Evolutionary conservation across 192 early-diverging fungal genomes (phyloP).

Genomic region (Coemansia sp.): DNA sequence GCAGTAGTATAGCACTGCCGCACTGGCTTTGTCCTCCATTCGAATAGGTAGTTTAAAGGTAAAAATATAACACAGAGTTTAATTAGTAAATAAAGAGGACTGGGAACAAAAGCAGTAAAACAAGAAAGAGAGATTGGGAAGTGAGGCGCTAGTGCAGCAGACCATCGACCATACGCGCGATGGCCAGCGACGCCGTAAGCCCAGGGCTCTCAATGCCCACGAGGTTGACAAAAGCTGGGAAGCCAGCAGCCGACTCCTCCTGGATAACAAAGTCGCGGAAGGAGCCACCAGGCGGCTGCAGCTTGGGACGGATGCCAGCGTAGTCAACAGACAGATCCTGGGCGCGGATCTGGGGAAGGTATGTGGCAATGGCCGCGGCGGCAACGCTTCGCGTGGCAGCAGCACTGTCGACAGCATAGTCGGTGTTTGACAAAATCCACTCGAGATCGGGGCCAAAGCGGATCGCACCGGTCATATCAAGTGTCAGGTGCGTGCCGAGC

Average conservation of each 20-base stretch:
- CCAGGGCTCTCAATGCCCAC: constrained; percentile 87
- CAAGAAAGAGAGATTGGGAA: not conserved
- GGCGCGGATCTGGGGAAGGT: constrained; percentile 60
- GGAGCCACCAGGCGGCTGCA: constrained; percentile 65
- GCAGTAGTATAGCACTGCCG: constrained; percentile 41
- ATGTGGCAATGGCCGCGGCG: constrained; percentile 57
- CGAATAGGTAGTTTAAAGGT: not conserved
- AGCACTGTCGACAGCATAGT: constrained; percentile 59
- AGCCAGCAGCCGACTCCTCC: constrained; percentile 52
- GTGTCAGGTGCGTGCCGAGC: constrained; percentile 75
- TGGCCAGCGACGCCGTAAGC: constrained; percentile 76
- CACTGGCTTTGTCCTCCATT: constrained; percentile 6
- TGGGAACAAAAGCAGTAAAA: constrained; percentile 1
- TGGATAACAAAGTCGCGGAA: constrained; percentile 79
- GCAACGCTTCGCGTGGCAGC: constrained; percentile 42
- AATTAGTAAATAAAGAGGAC: not conserved
- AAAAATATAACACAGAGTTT: constrained; percentile 1
- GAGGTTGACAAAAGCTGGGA: constrained; percentile 69
- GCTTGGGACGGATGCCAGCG: constrained; percentile 82
- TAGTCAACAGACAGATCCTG: constrained; percentile 69
- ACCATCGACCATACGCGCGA: constrained; percentile 54
- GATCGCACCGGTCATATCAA: constrained; percentile 73
- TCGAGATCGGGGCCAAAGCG: constrained; percentile 80
- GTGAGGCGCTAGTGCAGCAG: constrained; percentile 13
- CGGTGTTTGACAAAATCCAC: constrained; percentile 57